Evolutionary conservation across 106 monocot genomes (phyloP).

Genomic region (Allium cepa): DNA sequence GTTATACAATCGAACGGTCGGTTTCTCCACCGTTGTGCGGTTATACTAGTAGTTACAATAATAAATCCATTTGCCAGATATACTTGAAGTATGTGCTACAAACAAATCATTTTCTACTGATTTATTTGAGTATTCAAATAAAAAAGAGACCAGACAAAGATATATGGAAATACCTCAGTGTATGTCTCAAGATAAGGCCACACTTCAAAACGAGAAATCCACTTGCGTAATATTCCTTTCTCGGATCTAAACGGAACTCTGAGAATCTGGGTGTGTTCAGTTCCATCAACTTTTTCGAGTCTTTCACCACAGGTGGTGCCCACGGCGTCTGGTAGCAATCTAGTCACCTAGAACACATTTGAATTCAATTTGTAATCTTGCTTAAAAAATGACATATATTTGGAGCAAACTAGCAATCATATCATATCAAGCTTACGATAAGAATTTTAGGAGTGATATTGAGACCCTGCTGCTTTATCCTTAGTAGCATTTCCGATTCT

Average conservation of each 20-base stretch:
- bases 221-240: slow-evolving; percentile 76
- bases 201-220: slow-evolving; percentile 91
- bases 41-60: too few species aligned
- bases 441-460: slow-evolving; percentile 58
- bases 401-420: background rate
- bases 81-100: too few species aligned
- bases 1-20: too few species aligned
- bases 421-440: slow-evolving; percentile 23
- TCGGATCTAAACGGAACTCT: slow-evolving; percentile 82
- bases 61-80: too few species aligned
- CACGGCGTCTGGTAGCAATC: slow-evolving; percentile 80
- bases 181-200: slow-evolving; percentile 95
- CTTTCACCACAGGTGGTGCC: slow-evolving; percentile 76
- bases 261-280: slow-evolving; percentile 62
- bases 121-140: background rate
- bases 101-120: too few species aligned
- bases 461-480: slow-evolving; percentile 86
- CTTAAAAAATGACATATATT: background rate
- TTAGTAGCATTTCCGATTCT: slow-evolving; percentile 70
- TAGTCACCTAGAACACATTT: slow-evolving; percentile 42
- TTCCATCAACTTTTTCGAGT: slow-evolving; percentile 69
- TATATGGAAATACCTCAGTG: slow-evolving; percentile 43
- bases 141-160: background rate
- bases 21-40: too few species aligned
- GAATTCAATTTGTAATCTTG: background rate